Conservation (phyloP, 805 yeast species). For the Debaryomyces castellii region DNA sequence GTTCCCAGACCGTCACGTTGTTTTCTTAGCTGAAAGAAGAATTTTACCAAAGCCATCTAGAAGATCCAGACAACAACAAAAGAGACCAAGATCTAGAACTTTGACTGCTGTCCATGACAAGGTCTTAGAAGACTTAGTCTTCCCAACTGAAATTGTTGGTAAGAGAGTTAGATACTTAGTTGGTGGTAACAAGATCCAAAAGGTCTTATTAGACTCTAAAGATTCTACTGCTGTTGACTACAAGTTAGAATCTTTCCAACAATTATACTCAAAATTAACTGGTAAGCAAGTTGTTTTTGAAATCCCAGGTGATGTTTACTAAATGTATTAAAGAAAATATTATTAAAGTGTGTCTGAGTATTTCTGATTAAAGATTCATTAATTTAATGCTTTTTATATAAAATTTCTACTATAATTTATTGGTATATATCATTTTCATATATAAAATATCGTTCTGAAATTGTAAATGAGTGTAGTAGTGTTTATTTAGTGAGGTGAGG, state of each 20-base stretch:
- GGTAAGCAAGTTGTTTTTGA: conserved; percentile 99
- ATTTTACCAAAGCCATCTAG: conserved; percentile 99
- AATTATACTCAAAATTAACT: conserved; percentile 96
- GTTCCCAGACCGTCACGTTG: conserved; percentile 99
- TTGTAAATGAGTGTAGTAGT: neutral
- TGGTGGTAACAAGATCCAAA: conserved; percentile 98
- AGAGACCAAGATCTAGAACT: conserved; percentile 99
- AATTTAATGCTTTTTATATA: conserved; percentile 5
- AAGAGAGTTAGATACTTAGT: conserved; percentile 99
- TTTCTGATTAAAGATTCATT: conserved; percentile 2
- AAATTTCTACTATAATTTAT: conserved; percentile 5
- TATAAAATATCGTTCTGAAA: conserved; percentile 9
- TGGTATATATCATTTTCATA: conserved; percentile 12
- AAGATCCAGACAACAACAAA: conserved; percentile 88
- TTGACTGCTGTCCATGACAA: conserved; percentile 98
- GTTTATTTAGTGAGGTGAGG: neutral
- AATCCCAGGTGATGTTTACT: conserved; percentile 58
- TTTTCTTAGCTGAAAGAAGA: conserved; percentile 99
- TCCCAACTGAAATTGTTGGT: conserved; percentile 99
- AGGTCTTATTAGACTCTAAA: conserved; percentile 96
- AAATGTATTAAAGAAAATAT: conserved; percentile 15
- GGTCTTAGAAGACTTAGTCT: conserved; percentile 97
- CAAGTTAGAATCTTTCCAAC: conserved; percentile 99
- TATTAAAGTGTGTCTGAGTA: conserved; percentile 5
- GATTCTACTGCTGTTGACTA: conserved; percentile 95